Evolutionary conservation across 257 asterid genomes (phyloP).

Genomic region (Lycium barbarum): DNA sequence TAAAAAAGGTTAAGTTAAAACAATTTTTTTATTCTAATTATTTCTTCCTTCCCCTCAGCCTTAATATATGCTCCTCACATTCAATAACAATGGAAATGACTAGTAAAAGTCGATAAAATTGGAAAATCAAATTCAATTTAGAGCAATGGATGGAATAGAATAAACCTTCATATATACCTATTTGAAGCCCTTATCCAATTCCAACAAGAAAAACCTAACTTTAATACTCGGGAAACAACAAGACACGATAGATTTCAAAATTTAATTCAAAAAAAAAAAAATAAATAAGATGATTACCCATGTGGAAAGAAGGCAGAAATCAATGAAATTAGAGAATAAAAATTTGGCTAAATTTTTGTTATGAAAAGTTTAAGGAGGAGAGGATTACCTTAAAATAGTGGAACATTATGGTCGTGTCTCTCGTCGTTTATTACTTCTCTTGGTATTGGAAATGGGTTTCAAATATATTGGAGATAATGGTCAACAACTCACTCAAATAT

Average conservation of each 20-base stretch:
- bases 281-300: neutral
- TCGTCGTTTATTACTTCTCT: no score
- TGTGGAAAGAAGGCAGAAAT: neutral
- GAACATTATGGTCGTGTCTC: no score
- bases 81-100: no score
- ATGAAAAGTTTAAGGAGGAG: neutral
- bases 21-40: neutral
- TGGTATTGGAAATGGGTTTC: no score
- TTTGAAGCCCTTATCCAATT: neutral
- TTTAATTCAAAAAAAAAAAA: neutral
- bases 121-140: neutral
- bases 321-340: neutral
- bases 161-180: neutral
- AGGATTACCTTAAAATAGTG: neutral
- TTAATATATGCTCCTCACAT: neutral
- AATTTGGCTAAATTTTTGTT: neutral
- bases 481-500: no score
- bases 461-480: no score
- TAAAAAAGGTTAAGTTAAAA: neutral
- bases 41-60: neutral
- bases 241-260: neutral
- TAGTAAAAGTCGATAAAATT: neutral
- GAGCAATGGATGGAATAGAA: neutral
- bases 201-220: neutral
- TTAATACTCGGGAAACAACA: neutral